A percentile compares a stretch with the other conserved stretches of the same genome.
Conservation (phyloP, 2,329 filamentous ascomycete species). For the Pseudopithomyces maydicus region DNA sequence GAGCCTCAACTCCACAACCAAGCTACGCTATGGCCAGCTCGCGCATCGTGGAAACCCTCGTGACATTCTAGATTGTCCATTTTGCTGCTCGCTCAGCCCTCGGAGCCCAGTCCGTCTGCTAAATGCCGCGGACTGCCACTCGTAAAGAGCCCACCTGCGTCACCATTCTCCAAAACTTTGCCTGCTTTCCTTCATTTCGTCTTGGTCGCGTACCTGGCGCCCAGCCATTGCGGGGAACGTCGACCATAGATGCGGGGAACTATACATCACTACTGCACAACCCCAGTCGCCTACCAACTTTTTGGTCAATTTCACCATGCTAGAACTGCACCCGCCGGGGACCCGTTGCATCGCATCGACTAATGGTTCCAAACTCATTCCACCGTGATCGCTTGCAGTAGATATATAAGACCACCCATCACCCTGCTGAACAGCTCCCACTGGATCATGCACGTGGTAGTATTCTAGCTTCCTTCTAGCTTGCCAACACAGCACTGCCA, state of each 20-base stretch:
- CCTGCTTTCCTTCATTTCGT: neutral
- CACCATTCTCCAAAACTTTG: neutral
- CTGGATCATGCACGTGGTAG: neutral
- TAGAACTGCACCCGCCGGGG: neutral
- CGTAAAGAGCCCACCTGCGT: neutral
- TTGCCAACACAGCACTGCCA: neutral
- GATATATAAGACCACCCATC: conserved; percentile 2
- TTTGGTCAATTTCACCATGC: neutral
- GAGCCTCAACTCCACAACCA: neutral
- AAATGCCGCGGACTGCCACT: neutral
- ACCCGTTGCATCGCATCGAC: conserved; percentile 3
- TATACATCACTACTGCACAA: conserved; percentile 8
- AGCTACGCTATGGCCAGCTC: neutral
- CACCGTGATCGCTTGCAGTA: neutral
- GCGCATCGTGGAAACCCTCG: neutral
- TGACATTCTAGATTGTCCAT: conserved; percentile 2
- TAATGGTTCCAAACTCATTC: neutral
- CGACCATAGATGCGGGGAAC: conserved; percentile 13
- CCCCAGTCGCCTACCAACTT: neutral
- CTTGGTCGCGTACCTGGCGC: conserved; percentile 2
- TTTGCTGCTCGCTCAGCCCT: neutral
- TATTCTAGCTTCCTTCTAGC: neutral
- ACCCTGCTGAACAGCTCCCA: neutral
- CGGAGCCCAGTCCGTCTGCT: neutral
- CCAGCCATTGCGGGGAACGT: neutral